Conservation (phyloP, 2,329 filamentous ascomycete species). For the Sarocladium oryzae region DNA sequence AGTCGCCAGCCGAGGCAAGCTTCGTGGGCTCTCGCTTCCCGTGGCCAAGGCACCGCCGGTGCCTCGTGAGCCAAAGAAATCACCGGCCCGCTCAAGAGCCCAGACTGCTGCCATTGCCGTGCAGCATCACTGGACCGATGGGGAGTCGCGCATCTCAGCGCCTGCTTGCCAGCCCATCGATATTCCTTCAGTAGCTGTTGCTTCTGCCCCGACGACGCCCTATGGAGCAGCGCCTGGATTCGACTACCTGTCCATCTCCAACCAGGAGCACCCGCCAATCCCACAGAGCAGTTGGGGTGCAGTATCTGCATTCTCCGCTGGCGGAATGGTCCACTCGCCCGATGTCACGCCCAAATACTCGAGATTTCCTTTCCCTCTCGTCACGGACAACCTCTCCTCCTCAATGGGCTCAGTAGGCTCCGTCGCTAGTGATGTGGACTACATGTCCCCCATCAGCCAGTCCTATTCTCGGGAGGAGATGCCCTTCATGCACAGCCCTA, state of each 20-base stretch:
- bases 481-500: slow-evolving; percentile 48
- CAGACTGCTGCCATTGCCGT: slow-evolving; percentile 34
- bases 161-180: slow-evolving; percentile 25
- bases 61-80: slow-evolving; percentile 42
- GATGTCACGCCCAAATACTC: slow-evolving; percentile 33
- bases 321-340: slow-evolving; percentile 23
- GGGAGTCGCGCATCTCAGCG: background rate
- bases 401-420: slow-evolving; percentile 42
- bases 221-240: slow-evolving; percentile 29
- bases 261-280: slow-evolving; percentile 35
- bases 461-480: slow-evolving; percentile 51
- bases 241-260: slow-evolving; percentile 47
- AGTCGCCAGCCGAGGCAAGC: slow-evolving; percentile 90
- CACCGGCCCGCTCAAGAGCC: slow-evolving; percentile 36
- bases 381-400: slow-evolving; percentile 44
- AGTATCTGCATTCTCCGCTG: slow-evolving; percentile 38
- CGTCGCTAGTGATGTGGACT: slow-evolving; percentile 56
- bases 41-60: slow-evolving; percentile 56
- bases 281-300: slow-evolving; percentile 38
- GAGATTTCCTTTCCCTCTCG: slow-evolving; percentile 38
- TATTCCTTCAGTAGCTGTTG: slow-evolving; percentile 23
- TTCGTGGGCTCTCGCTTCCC: slow-evolving; percentile 76
- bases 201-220: slow-evolving; percentile 40
- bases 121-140: background rate
- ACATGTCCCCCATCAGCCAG: slow-evolving; percentile 54